Conservation (phyloP, 495 filamentous ascomycete species). For the Trichocladium uniseriatum region DNA sequence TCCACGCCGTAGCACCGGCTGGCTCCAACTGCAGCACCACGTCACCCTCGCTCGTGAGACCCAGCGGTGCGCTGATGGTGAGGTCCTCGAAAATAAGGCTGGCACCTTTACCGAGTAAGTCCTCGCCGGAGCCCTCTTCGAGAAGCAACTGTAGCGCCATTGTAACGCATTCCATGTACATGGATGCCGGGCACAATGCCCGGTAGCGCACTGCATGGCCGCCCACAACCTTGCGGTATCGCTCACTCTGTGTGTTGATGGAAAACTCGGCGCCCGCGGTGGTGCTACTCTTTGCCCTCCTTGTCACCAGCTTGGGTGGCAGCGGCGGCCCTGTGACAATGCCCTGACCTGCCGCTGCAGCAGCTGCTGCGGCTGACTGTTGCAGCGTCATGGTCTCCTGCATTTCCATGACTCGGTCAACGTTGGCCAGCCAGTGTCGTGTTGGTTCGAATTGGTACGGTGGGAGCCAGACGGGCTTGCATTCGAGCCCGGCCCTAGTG, state of each 20-base stretch:
- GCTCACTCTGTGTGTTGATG: slow-evolving; percentile 1
- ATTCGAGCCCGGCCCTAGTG: background rate
- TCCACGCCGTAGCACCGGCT: no score
- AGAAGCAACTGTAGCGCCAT: slow-evolving; percentile 17
- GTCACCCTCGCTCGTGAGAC: background rate
- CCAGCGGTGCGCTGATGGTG: background rate
- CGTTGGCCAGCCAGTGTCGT: slow-evolving; percentile 15
- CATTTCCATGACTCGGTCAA: background rate
- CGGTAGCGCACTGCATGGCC: slow-evolving; percentile 19
- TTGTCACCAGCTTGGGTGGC: background rate
- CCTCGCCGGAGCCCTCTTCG: background rate
- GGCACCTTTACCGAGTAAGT: no score
- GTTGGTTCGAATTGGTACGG: slow-evolving; percentile 48
- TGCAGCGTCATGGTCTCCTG: background rate
- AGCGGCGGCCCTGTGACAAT: background rate
- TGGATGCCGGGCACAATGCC: slow-evolving; percentile 28
- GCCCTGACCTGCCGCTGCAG: no score
- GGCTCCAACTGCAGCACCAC: background rate
- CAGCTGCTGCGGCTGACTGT: background rate
- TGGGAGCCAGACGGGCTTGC: slow-evolving; percentile 37
- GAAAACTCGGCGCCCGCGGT: slow-evolving; percentile 1
- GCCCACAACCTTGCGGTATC: slow-evolving; percentile 4
- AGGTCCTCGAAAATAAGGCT: slow-evolving; percentile 3
- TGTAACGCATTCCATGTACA: slow-evolving; percentile 30
- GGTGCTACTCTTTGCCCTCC: no score